phyloP scores from a whole-genome alignment of 2,329 filamentous ascomycete genomes.

The Orbilia quercus region DNA sequence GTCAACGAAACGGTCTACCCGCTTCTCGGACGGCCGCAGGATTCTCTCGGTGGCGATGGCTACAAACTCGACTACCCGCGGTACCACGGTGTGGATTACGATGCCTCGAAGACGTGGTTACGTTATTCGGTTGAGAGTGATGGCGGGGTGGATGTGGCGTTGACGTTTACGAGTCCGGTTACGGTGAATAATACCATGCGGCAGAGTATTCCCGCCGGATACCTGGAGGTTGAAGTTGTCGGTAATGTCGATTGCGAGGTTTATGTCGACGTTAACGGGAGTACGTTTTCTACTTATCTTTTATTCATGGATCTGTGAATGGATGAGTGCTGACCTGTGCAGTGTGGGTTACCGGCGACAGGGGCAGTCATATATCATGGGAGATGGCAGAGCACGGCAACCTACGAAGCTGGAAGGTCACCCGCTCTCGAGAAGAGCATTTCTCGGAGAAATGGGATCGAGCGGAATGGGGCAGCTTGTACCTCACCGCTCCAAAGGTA shows the following conservation, averaged over 20 bases:
- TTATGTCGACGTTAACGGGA: constrained; percentile 75
- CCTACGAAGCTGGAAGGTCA: constrained; percentile 76
- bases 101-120: constrained; percentile 68
- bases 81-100: constrained; percentile 66
- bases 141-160: constrained; percentile 63
- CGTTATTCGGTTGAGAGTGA: constrained; percentile 63
- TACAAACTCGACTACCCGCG: constrained; percentile 65
- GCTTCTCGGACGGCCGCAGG: constrained; percentile 68
- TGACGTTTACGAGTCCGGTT: constrained; percentile 77
- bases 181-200: constrained; percentile 83
- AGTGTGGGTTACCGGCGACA: constrained; percentile 83
- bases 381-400: constrained; percentile 66
- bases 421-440: constrained; percentile 72
- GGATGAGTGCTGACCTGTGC: constrained; percentile 58
- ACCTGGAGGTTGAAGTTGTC: constrained; percentile 76
- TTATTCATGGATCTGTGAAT: background rate
- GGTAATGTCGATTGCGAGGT: constrained; percentile 74
- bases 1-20: constrained; percentile 67
- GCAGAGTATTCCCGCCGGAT: constrained; percentile 84
- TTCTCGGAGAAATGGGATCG: constrained; percentile 79
- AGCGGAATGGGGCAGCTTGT: constrained; percentile 83
- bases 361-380: constrained; percentile 77
- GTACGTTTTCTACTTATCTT: constrained; percentile 38
- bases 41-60: constrained; percentile 58
- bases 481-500: constrained; percentile 77